Base-by-base conservation (phyloP, 345 rosid species). In the Jatropha curcas region DNA sequence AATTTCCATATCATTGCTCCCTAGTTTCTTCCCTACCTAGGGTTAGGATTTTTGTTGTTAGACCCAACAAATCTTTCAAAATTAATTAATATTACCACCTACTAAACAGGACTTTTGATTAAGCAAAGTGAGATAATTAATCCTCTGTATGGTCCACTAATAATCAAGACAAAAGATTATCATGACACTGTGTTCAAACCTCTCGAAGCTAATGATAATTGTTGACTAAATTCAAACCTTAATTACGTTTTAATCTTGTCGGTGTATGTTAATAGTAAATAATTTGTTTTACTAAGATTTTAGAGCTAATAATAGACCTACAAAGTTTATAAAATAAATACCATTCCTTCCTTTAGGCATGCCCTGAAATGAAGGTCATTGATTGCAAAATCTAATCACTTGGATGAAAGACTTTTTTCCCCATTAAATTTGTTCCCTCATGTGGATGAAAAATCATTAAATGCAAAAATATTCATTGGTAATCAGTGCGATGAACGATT, bases 81-180 rank as follows among this genome's bases (percentile, higher is more conserved):
- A 60, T 37, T 20, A 34, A 7, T 56, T 65, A n/a, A n/a, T n/a
- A n/a, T n/a, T 13, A 34, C 16, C 48, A 72, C 77, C 1, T 19
- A 66, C 48, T 14, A 35, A 33, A 7, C 5, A 58, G 60, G 60
- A 48, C 77, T 74, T 74, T 60, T 65, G 7, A n/a, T n/a, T n/a
- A n/a, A n/a, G n/a, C n/a, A n/a, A n/a, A n/a, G n/a, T n/a, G n/a
- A n/a, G n/a, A 7, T 41, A 41, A 41, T 61, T 30, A 25, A n/a
- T 28, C 65, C 20, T 58, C 14, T 1, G 7, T 57, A 28, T 73
- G 71, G 45, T 43, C 65, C 41, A 41, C 28, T 17, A 65, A 28
- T 19, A 43, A 41, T 65, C 71, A 52, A 73, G 37, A 65, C 65
- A 3, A 28, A 14, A 30, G 76, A 65, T 16, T 39, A 55, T 73